These are phyloP conservation scores for Hirschfeldia incana DNA, from an alignment of 345 rosid genomes.

Conservation along the genomic window DNA sequence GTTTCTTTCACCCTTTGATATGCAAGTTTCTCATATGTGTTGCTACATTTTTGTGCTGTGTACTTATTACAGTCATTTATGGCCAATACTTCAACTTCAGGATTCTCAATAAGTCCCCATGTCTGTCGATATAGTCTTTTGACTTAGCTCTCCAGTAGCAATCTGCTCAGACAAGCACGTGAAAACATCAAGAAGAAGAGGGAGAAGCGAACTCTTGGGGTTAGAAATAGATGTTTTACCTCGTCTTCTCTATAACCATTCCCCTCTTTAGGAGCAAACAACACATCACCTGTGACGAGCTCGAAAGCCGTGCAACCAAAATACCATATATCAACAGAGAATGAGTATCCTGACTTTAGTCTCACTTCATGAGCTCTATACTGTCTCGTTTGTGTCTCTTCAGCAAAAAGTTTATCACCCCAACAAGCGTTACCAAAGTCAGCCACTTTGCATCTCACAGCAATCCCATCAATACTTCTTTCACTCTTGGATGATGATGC, in stretches of 20 bases:
- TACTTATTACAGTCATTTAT: slow-evolving; percentile 57
- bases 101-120: slow-evolving; percentile 92
- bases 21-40: slow-evolving; percentile 32
- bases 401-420: too few relatives aligned
- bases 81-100: slow-evolving; percentile 79
- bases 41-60: slow-evolving; percentile 21
- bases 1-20: slow-evolving; percentile 32
- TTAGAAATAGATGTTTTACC: slow-evolving; percentile 33
- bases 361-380: too few relatives aligned
- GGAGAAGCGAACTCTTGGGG: too few relatives aligned
- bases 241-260: slow-evolving; percentile 79
- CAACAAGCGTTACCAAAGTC: slow-evolving; percentile 88
- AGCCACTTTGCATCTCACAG: slow-evolving; percentile 85
- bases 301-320: too few relatives aligned
- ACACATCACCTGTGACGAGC: slow-evolving; percentile 87
- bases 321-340: too few relatives aligned
- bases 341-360: too few relatives aligned
- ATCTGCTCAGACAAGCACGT: slow-evolving; percentile 53
- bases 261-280: slow-evolving; percentile 42
- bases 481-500: slow-evolving; percentile 40
- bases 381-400: too few relatives aligned
- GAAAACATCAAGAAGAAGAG: slow-evolving; percentile 70
- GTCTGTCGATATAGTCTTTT: slow-evolving; percentile 86
- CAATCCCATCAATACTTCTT: slow-evolving; percentile 74
- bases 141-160: slow-evolving; percentile 80